Conservation (phyloP, 352 stramenopile genomes). For the Phytophthora niederhauseri region DNA sequence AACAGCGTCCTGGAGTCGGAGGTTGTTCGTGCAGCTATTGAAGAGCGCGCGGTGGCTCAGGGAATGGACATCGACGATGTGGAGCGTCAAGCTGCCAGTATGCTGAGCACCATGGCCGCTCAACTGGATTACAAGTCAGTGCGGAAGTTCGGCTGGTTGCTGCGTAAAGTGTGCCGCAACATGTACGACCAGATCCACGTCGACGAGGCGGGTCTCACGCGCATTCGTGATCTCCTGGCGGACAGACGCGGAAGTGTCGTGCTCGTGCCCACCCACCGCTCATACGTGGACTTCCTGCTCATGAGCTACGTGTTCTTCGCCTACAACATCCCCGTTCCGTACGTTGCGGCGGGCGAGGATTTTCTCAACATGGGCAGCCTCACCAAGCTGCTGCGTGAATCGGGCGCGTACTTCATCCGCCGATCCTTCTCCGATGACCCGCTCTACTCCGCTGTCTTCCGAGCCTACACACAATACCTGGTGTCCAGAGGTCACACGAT, state of each 20-base stretch:
- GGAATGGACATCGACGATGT: constrained; percentile 52
- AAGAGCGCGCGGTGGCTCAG: constrained; percentile 35
- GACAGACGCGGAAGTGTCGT: constrained; percentile 64
- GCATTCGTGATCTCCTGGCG: constrained; percentile 68
- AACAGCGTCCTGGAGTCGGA: constrained; percentile 76
- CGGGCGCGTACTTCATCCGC: constrained; percentile 83
- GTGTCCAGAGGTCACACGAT: constrained; percentile 77
- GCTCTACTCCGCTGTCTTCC: constrained; percentile 80
- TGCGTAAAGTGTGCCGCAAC: constrained; percentile 82
- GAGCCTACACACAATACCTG: constrained; percentile 84
- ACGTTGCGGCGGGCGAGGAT: constrained; percentile 82
- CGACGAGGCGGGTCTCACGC: constrained; percentile 75
- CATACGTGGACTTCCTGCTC: constrained; percentile 87
- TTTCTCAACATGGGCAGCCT: constrained; percentile 79
- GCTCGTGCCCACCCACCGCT: constrained; percentile 86
- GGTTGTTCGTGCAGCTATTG: constrained; percentile 62
- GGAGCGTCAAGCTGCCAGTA: constrained; percentile 58
- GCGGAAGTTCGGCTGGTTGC: constrained; percentile 76
- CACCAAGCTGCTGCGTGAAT: constrained; percentile 69
- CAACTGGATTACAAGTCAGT: constrained; percentile 80
- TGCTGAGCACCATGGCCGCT: constrained; percentile 79
- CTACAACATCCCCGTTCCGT: constrained; percentile 87
- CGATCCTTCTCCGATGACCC: constrained; percentile 70
- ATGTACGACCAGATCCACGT: constrained; percentile 92
- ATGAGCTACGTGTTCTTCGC: constrained; percentile 91